Evolutionary conservation across 2,329 filamentous ascomycete species (phyloP).

Genomic region (Thielaviopsis euricoi): DNA sequence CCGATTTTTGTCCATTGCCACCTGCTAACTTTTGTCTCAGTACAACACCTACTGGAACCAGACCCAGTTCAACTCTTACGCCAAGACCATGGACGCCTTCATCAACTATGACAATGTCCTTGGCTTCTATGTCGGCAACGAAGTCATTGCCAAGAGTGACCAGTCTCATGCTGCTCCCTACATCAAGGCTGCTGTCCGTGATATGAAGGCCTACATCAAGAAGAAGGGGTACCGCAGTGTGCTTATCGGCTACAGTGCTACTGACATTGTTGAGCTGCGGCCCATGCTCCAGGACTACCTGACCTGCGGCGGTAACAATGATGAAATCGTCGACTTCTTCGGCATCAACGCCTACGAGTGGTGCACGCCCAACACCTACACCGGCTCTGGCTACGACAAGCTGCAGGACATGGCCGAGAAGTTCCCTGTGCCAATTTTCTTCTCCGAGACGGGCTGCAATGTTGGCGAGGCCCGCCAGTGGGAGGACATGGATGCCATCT

Average conservation of each 20-base stretch:
- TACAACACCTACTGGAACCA: constrained; percentile 52
- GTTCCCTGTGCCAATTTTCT: constrained; percentile 75
- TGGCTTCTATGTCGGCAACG: constrained; percentile 78
- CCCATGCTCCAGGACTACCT: constrained; percentile 54
- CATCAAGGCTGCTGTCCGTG: constrained; percentile 64
- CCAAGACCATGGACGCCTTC: constrained; percentile 61
- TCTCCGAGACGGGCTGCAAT: constrained; percentile 81
- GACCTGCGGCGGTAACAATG: constrained; percentile 54
- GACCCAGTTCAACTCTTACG: constrained; percentile 51
- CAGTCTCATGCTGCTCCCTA: constrained; percentile 56
- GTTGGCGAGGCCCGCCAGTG: constrained; percentile 41
- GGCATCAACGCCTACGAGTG: constrained; percentile 74
- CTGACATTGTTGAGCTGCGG: constrained; percentile 57
- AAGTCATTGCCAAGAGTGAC: constrained; percentile 52
- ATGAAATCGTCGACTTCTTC: constrained; percentile 67
- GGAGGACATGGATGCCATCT: constrained; percentile 59
- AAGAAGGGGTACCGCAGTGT: constrained; percentile 63
- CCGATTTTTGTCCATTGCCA: neutral
- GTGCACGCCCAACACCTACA: constrained; percentile 46
- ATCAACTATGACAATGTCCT: constrained; percentile 63
- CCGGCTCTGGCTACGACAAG: constrained; percentile 49
- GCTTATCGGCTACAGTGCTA: constrained; percentile 74
- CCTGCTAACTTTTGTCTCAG: constrained; percentile 21
- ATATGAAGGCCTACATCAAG: constrained; percentile 69
- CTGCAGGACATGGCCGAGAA: constrained; percentile 50